These are phyloP conservation scores for Aplosporella prunicola DNA, from an alignment of 2,329 filamentous ascomycete genomes.

Conservation along the genomic window DNA sequence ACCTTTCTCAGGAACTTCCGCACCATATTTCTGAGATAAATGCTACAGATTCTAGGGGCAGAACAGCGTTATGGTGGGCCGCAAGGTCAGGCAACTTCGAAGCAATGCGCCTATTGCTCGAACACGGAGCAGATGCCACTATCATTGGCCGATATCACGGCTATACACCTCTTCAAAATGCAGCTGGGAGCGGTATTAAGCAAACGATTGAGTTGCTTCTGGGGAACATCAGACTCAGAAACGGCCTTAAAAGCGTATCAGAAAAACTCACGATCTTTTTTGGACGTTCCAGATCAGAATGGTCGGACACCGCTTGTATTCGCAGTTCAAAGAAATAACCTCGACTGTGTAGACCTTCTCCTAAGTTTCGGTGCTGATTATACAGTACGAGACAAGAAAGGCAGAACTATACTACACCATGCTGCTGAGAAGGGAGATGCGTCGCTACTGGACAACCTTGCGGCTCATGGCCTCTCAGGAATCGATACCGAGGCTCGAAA, in stretches of 20 bases:
- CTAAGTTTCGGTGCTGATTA: constrained; percentile 1
- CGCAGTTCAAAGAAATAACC: background rate
- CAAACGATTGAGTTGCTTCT: background rate
- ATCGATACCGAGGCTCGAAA: background rate
- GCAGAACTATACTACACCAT: background rate
- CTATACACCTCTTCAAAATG: background rate
- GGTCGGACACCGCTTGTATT: background rate
- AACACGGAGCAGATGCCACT: constrained; percentile 1
- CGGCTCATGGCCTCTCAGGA: background rate
- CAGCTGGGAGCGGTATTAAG: background rate
- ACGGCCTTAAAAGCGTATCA: background rate
- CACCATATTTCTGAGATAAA: background rate
- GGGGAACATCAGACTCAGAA: background rate
- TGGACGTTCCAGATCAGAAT: background rate
- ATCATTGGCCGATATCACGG: background rate
- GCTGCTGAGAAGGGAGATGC: background rate
- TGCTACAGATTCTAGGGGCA: background rate
- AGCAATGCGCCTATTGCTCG: background rate
- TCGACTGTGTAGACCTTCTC: background rate
- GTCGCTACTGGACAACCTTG: background rate
- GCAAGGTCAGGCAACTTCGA: background rate
- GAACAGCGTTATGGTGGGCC: constrained; percentile 1
- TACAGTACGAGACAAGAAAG: background rate
- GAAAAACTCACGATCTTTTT: background rate
- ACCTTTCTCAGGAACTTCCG: background rate